phyloP scores from a whole-genome alignment of 441 rosid species.

The Biscutella laevigata region DNA sequence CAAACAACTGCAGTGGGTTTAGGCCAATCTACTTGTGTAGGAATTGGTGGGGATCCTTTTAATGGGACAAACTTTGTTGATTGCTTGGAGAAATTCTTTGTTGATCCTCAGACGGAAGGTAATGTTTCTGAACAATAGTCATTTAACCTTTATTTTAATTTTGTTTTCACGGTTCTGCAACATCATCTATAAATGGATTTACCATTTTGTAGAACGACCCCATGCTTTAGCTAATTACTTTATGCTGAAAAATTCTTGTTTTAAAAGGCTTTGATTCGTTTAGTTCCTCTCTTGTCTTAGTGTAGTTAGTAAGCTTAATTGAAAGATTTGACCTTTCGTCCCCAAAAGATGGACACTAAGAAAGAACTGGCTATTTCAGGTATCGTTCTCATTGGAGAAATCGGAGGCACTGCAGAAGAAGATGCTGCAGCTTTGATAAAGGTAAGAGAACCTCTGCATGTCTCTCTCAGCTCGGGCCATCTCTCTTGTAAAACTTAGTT shows the following conservation, averaged over 20 bases:
- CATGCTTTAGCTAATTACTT: not conserved
- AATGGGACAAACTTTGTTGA: slow-evolving; percentile 89
- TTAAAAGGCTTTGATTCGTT: not conserved
- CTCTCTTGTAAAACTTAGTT: not conserved
- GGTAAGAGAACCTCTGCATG: slow-evolving; percentile 27
- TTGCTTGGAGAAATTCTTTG: slow-evolving; percentile 60
- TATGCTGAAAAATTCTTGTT: slow-evolving; percentile 2
- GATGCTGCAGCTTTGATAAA: slow-evolving; percentile 85
- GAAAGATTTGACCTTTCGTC: not conserved
- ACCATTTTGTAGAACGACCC: not conserved
- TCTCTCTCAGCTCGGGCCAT: not conserved
- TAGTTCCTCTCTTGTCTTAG: not conserved
- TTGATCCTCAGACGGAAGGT: slow-evolving; percentile 92
- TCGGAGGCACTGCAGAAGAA: slow-evolving; percentile 95
- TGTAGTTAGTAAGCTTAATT: not conserved
- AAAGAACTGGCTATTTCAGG: slow-evolving; percentile 36
- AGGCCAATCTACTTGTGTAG: slow-evolving; percentile 87
- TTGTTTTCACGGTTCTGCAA: not conserved
- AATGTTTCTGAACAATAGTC: not conserved
- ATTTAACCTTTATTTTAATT: not conserved
- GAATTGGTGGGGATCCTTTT: slow-evolving; percentile 95
- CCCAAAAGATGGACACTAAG: slow-evolving; percentile 2
- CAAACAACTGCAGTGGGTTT: slow-evolving; percentile 87
- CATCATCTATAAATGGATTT: not conserved
- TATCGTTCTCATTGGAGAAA: slow-evolving; percentile 78